Evolutionary conservation across 2,329 filamentous ascomycete genomes (phyloP), one percentile per base, ranked within the genome.

Genomic region (Polychaeton citri): DNA sequence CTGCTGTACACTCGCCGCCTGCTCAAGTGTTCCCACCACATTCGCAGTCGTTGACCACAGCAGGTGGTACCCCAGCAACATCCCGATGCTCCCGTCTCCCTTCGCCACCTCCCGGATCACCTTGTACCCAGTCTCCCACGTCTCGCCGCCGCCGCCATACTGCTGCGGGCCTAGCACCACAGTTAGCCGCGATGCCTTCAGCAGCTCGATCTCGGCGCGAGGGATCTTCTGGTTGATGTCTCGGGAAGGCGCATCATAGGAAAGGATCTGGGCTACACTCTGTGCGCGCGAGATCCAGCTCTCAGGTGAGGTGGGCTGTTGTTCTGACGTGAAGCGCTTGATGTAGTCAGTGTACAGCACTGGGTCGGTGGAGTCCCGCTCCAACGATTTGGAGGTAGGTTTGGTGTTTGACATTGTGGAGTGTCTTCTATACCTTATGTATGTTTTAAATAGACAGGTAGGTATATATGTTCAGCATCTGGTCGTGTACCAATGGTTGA

Each of bases 61-160:
- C 4, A 79, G 58, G 46, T 79, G 74, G 44, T 79, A 79, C 1
- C 72, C 75, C 0, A 79, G 60, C 0, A 80, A 63, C 74, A 78
- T 77, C 2, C 75, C 76, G 20, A 80, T 60, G 1, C 71, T 76
- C 1, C 75, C 76, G 51, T 81, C 76, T 1, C 64, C 69, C 46
- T 75, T 75, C 1, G 76, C 72, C 5, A 80, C 70, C 39, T 78
- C 73, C 0, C 75, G 63, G 19, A 79, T 76, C 0, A 59, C 61
- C 46, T 70, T 69, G 45, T 75, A 79, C 0, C 61, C 75, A 2
- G 74, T 62, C 19, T 61, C 61, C 70, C 69, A 73, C 2, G 55
- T 50, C 46, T 74, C 62, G 6, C 59, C 69, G 26, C 69, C 69
- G 7, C 70, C 70, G 10, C 70, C 69, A 42, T 67, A 69, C 38